Percentiles rank a stretch among this genome's conserved stretches.
Evolutionary conservation across 345 rosid genomes (phyloP).

Genomic region (Aurinia saxatilis): DNA sequence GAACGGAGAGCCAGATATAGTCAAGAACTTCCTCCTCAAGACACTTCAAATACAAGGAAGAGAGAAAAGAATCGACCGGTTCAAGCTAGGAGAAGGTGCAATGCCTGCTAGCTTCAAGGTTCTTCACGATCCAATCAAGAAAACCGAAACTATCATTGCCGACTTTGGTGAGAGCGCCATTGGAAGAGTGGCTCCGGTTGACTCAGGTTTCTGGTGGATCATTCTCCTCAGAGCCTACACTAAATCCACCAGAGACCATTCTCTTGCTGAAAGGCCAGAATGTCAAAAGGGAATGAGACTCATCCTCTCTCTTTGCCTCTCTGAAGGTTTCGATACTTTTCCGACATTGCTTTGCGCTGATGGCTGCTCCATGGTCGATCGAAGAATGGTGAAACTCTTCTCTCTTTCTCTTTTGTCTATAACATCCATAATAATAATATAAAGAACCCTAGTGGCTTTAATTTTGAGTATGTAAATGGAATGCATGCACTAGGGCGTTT

Average conservation of each 20-base stretch:
- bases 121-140: constrained; percentile 51
- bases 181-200: constrained; percentile 91
- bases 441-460: no score
- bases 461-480: no score
- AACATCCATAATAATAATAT: neutral
- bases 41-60: constrained; percentile 65
- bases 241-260: constrained; percentile 62
- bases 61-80: constrained; percentile 71
- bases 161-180: constrained; percentile 90
- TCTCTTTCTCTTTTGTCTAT: neutral
- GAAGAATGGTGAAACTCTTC: constrained; percentile 55
- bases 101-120: constrained; percentile 94
- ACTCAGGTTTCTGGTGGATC: constrained; percentile 93
- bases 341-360: constrained; percentile 82
- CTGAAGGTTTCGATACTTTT: constrained; percentile 81
- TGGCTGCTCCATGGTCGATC: constrained; percentile 81
- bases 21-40: constrained; percentile 66
- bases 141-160: constrained; percentile 52
- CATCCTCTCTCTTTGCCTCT: constrained; percentile 58
- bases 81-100: constrained; percentile 82
- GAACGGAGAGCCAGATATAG: constrained; percentile 82
- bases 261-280: constrained; percentile 64
- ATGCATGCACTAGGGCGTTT: no score
- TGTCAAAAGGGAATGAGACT: constrained; percentile 83
- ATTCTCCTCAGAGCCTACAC: constrained; percentile 79